Evolutionary conservation across 1,284 basidiomycete species (phyloP), one percentile per base, ranked within the genome.

Genomic region (Microbotryum scabiosae): DNA sequence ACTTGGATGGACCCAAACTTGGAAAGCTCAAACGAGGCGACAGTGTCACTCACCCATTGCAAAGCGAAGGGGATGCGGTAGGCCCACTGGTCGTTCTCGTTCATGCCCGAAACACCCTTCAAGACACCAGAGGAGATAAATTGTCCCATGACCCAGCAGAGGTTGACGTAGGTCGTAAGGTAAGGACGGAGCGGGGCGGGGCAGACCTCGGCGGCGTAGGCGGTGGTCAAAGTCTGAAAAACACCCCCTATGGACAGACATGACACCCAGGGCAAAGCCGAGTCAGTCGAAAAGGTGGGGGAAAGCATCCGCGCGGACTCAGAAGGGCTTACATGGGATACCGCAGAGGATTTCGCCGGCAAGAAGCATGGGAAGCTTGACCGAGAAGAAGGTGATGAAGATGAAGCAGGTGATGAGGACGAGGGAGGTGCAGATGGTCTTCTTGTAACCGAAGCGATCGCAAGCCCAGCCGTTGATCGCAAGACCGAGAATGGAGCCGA

Each of bases 121-220:
- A 78, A 73, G 44, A 80, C 75, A 56, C 76, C 78, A 4, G 76
- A 75, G 45, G 74, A 74, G 52, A 80, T 65, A 55, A 73, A 57
- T 54, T 70, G 69, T 21, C 72, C 72, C 16, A 72, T 63, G 56
- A 70, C 79, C 78, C 79, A 80, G 71, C 77, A 78, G 61, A 78
- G 73, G 71, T 78, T 78, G 61, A 79, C 75, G 69, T 75, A 79
- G 50, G 77, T 75, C 26, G 78, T 78, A 12, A 80, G 71, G 67
- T 77, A 79, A 18, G 73, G 74, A 49, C 79, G 76, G 3, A 80
- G 71, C 18, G 72, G 72, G 51, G 76, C 76, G 3, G 79, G 79
- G 45, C 75, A 76, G 48, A 80, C 74, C 56, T 80, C 79, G 49
- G 75, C 74, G 23, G 79, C 78, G 61, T 79, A 80, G 0, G 77